phyloP scores from a whole-genome alignment of 2,329 filamentous ascomycete genomes.

The Aspergillus ruber region DNA sequence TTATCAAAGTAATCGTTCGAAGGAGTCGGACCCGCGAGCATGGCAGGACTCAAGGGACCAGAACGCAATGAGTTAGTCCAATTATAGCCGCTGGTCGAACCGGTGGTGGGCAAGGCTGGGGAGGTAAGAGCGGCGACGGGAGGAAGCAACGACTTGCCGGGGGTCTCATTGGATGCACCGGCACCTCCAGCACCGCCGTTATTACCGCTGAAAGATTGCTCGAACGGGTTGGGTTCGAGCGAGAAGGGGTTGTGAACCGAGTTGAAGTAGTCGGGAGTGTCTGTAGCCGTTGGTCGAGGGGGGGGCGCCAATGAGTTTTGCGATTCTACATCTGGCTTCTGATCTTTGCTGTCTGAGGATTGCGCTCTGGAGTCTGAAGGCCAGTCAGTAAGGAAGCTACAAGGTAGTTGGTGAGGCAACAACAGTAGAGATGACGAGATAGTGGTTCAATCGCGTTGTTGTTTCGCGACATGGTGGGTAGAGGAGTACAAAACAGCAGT shows the following conservation, averaged over 20 bases:
- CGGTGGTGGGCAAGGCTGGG: conserved; percentile 72
- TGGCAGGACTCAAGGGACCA: conserved; percentile 90
- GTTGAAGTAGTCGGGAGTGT: conserved; percentile 65
- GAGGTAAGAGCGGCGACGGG: conserved; percentile 88
- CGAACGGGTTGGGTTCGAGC: conserved; percentile 89
- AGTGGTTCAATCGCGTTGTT: conserved; percentile 11
- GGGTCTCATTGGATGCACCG: conserved; percentile 60
- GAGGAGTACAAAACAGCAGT: conserved; percentile 15
- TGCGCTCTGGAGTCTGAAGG: conserved; percentile 25
- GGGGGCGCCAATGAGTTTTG: conserved; percentile 65
- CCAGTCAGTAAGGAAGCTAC: conserved; percentile 16
- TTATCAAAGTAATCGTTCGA: conserved; percentile 85
- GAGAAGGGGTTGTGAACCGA: conserved; percentile 49
- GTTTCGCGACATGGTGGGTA: conserved; percentile 2
- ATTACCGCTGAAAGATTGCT: conserved; percentile 73
- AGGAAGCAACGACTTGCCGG: conserved; percentile 74
- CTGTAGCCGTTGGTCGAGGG: conserved; percentile 52
- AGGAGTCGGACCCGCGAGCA: conserved; percentile 75
- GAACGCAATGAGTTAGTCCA: conserved; percentile 86
- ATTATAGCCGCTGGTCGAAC: conserved; percentile 62
- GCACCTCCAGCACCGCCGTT: conserved; percentile 4
- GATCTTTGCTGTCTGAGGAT: conserved; percentile 29
- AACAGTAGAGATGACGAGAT: not conserved
- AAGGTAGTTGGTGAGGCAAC: conserved; percentile 2
- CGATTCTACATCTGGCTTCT: conserved; percentile 47